Base-by-base conservation (phyloP, 495 filamentous ascomycete genomes). In the Neurospora sp. region DNA sequence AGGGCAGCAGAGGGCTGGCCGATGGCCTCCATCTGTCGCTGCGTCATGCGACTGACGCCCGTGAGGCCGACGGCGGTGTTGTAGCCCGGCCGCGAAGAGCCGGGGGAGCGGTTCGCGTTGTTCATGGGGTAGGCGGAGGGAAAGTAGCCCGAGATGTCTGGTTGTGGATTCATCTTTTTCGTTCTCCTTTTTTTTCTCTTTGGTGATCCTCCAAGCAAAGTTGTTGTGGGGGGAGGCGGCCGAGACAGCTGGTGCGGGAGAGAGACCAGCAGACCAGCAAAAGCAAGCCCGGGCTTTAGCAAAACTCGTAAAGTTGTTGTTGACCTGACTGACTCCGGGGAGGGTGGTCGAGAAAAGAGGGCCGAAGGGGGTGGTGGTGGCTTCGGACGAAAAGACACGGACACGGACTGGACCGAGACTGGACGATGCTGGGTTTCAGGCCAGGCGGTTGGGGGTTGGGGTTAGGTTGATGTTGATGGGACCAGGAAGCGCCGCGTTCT, bases 41-140 rank as follows among this genome's bases (percentile, higher is more conserved):
- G 93, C 87, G 77, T 90, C 83, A 76, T 90, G 90, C 75, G 91
- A 81, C 80, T 92, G 87, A 76, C 88, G 87, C 76, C 90, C 39
- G 83, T 89, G 53, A 93, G 85, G 41, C 89, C 88, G 75, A 90
- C 87, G 46, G 89, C 87, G 69, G 85, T 88, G 72, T 82, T 82
- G 77, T 85, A 87, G 48, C 82, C 83, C 41, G 83, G 84, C 68
- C 83, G 79, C 42, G 82, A 78, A 11, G 82, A 81, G 66, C 81
- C 77, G 18, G 86, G 85, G 37, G 83, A 84, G 73, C 81, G 79
- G 73, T 81, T 83, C 20, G 81, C 71, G 53, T 76, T 71, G 74
- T 70, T 75, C 78, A 79, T 76, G 40, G 74, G 75, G 48, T 79
- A 79, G 14, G 73, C 74, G 40, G 76, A 44, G 48, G 78, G 79